Base-by-base conservation (phyloP, 352 stramenopile genomes). In the Pythium volutum region DNA sequence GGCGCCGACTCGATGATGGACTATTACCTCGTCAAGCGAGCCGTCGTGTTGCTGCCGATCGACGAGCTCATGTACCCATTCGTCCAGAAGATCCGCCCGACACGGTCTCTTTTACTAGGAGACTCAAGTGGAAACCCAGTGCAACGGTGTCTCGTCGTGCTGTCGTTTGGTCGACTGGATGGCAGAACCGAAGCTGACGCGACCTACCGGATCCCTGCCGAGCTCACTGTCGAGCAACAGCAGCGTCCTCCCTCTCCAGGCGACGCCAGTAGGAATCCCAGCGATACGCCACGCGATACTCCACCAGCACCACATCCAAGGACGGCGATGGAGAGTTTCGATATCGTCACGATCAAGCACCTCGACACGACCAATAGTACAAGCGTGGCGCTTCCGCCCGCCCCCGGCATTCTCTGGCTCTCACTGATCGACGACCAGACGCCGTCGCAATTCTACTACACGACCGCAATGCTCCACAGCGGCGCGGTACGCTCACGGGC, bases 21-120 rank as follows among this genome's bases (percentile, higher is more conserved):
- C 59, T 87, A 85, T 59, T 89, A 78, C 34, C 62, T 87, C 41
- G 75, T 88, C 43, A 87, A 84, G 68, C 67, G 74, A 31, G 71
- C 58, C 0, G 41, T 65, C 1, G 67, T 85, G 42, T 69, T 43
- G 4, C 52, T 89, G 41, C 70, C 79, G 18, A 62, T 84, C 55
- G 55, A 75, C 52, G 80, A 89, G 55, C 58, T 89, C 2, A 29
- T 84, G 29, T 56, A 59, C 39, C 68, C 61, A 4, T 71, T 73
- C 36, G 75, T 86, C 25, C 65, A 60, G 8, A 71, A 59, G 11
- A 38, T 86, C 7, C 73, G 71, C 14, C 50, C 55, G 5, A 66
- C 71, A 4, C 59, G 69, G 27, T 45, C 34, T 16, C 48, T 69
- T 3, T 42, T 77, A 20, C 54, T 26, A 15, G 42, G n/a, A 4